These are phyloP conservation scores for Elaeis guineensis DNA, from an alignment of 176 grass and related monocot genomes.

Conservation along the genomic window DNA sequence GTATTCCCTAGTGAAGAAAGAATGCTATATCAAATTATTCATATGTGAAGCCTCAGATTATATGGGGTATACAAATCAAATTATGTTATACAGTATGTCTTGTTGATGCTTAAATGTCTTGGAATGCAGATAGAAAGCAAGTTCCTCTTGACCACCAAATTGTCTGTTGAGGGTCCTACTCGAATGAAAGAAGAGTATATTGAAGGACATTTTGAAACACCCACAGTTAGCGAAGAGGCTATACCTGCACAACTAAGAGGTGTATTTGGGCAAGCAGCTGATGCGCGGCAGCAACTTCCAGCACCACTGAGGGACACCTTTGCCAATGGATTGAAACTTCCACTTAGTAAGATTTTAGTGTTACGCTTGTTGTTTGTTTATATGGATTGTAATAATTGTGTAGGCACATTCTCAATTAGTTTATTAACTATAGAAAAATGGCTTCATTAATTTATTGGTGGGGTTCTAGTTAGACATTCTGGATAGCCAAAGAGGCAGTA, in stretches of 20 bases:
- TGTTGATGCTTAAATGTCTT: not conserved
- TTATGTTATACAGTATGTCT: no score
- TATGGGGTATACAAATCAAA: no score
- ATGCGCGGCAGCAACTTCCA: constrained; percentile 71
- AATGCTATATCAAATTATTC: no score
- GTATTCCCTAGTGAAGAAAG: no score
- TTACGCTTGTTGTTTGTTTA: not conserved
- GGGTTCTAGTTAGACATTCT: no score
- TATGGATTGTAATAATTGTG: not conserved
- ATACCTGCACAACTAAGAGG: constrained; percentile 76
- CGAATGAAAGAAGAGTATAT: constrained; percentile 92
- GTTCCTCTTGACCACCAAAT: constrained; percentile 61
- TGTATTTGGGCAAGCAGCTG: constrained; percentile 56
- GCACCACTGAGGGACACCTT: constrained; percentile 65
- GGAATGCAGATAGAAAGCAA: constrained; percentile 77
- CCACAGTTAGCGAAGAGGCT: constrained; percentile 55
- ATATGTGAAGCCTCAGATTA: no score
- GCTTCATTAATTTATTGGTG: no score
- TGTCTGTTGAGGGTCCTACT: constrained; percentile 77
- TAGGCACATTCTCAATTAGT: not conserved
- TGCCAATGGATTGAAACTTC: constrained; percentile 67
- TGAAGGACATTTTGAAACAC: constrained; percentile 62
- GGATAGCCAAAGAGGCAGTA: no score
- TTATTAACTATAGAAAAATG: not conserved
- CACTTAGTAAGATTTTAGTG: constrained; percentile 58